A percentile compares a stretch with the other conserved stretches of the same genome.
Conservation (phyloP, 768 basidiomycete species). For the Boletellus ananas region DNA sequence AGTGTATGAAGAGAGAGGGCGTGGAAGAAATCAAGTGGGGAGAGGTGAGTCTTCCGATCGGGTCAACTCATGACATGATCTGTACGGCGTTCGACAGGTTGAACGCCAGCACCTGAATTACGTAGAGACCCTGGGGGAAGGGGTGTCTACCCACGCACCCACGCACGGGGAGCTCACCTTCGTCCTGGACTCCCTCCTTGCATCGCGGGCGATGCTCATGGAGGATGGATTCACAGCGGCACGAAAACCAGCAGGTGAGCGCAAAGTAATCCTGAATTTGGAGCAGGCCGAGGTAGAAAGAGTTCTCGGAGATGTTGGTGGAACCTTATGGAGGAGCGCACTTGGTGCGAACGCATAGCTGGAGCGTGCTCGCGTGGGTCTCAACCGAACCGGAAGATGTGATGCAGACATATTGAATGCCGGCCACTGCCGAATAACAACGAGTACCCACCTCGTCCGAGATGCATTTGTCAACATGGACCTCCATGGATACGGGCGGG, state of each 20-base stretch:
- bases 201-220: slow-evolving; percentile 71
- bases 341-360: slow-evolving; percentile 21
- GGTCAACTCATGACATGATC: not conserved
- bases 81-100: slow-evolving; percentile 41
- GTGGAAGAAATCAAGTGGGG: slow-evolving; percentile 86
- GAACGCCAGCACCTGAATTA: slow-evolving; percentile 74
- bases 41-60: slow-evolving; percentile 47
- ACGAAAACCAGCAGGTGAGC: slow-evolving; percentile 59
- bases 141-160: slow-evolving; percentile 57
- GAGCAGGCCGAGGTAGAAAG: slow-evolving; percentile 84
- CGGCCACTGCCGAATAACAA: not conserved
- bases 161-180: slow-evolving; percentile 58
- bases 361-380: not conserved
- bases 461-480: not conserved
- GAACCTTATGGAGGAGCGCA: slow-evolving; percentile 58
- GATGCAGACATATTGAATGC: not conserved
- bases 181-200: slow-evolving; percentile 72
- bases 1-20: slow-evolving; percentile 79
- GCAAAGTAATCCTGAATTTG: slow-evolving; percentile 75
- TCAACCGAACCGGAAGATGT: not conserved
- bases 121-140: slow-evolving; percentile 55
- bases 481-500: not conserved
- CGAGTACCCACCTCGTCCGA: not conserved
- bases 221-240: slow-evolving; percentile 56
- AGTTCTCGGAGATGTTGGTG: slow-evolving; percentile 79